Conservation (phyloP, 345 rosid genomes). For the Brassica juncea region DNA sequence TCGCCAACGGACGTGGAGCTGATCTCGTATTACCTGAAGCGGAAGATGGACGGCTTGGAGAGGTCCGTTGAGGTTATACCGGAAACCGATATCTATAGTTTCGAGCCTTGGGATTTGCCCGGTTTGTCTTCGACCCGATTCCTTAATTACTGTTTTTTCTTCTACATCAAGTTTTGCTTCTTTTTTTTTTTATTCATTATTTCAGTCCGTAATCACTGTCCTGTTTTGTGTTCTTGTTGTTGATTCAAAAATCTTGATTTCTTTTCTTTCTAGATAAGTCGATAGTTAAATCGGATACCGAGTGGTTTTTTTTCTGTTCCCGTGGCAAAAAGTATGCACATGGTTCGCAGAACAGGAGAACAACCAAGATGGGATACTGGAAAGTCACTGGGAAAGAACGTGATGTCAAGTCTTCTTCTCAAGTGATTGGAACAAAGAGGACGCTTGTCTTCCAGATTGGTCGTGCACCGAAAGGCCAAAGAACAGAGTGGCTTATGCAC, state of each 20-base stretch:
- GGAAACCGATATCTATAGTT: constrained; percentile 60
- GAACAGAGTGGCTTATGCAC: constrained; percentile 93
- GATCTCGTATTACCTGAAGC: constrained; percentile 69
- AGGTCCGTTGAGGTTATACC: constrained; percentile 68
- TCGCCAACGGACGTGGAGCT: constrained; percentile 82
- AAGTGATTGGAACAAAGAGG: constrained; percentile 78
- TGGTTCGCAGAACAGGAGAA: constrained; percentile 77
- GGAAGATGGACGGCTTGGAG: constrained; percentile 75
- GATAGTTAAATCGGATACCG: constrained; percentile 61
- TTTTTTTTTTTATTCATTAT: too few relatives aligned
- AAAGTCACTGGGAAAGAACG: constrained; percentile 95
- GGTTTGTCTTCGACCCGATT: constrained; percentile 41
- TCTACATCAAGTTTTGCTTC: background rate
- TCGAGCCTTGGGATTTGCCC: constrained; percentile 92
- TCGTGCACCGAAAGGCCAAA: constrained; percentile 90
- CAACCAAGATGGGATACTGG: constrained; percentile 87
- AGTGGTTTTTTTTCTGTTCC: constrained; percentile 87
- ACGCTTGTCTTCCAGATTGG: constrained; percentile 87
- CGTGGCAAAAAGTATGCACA: constrained; percentile 87
- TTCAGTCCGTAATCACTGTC: too few relatives aligned
- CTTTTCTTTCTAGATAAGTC: constrained; percentile 49
- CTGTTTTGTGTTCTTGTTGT: too few relatives aligned
- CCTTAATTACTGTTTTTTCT: background rate
- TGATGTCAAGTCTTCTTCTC: constrained; percentile 58
- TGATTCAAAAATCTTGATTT: too few relatives aligned